phyloP scores from a whole-genome alignment of 2,329 filamentous ascomycete species.

The Huntiella savannae region DNA sequence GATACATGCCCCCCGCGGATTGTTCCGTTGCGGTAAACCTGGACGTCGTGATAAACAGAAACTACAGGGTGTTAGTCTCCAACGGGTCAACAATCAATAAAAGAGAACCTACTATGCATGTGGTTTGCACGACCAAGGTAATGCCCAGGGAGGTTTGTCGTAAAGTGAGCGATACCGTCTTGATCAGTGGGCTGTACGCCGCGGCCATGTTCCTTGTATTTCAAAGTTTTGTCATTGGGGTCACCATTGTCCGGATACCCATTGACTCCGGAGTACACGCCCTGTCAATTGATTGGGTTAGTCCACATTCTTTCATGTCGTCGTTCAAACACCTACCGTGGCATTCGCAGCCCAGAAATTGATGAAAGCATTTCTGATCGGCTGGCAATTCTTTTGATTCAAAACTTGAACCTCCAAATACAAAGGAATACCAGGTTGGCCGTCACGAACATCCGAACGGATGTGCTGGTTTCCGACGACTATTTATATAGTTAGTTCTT shows the following conservation, averaged over 20 bases:
- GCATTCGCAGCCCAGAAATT: constrained; percentile 16
- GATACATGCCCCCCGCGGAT: constrained; percentile 24
- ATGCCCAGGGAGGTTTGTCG: constrained; percentile 26
- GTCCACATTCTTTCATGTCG: background rate
- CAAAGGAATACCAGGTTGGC: constrained; percentile 13
- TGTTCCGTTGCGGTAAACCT: constrained; percentile 18
- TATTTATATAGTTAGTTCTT: background rate
- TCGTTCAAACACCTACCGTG: constrained; percentile 17
- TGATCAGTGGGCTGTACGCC: constrained; percentile 22
- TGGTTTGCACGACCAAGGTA: constrained; percentile 28
- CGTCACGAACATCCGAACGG: constrained; percentile 12
- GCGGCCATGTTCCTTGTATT: constrained; percentile 19
- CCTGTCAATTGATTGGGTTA: constrained; percentile 7
- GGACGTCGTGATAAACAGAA: constrained; percentile 21
- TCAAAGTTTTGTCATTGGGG: constrained; percentile 19
- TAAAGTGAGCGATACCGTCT: constrained; percentile 25
- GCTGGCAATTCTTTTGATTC: constrained; percentile 14
- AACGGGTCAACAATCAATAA: background rate
- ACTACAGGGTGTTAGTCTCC: constrained; percentile 12
- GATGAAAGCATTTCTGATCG: constrained; percentile 13
- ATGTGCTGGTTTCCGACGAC: constrained; percentile 13
- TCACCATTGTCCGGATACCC: constrained; percentile 22
- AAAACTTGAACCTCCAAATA: constrained; percentile 14
- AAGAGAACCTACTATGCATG: constrained; percentile 23
- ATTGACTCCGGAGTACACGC: constrained; percentile 22